Percentiles rank a stretch among this genome's conserved stretches.
phyloP scores from a whole-genome alignment of 2,329 filamentous ascomycete genomes.

The Fusarium verticillioides region DNA sequence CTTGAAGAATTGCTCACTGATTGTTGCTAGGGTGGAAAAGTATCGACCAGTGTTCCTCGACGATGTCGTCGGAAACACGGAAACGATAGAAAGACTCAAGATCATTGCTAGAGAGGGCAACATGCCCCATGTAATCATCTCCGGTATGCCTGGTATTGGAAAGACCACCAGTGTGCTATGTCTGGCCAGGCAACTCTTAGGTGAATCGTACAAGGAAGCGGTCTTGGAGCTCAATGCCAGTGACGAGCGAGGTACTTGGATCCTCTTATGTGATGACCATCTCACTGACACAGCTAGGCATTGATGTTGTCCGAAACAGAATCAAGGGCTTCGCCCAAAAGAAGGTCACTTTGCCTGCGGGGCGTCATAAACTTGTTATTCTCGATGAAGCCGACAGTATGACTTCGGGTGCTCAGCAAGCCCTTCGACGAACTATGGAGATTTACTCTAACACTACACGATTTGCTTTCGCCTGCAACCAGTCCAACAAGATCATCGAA shows the following conservation, averaged over 20 bases:
- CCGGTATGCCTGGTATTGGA: slow-evolving; percentile 98
- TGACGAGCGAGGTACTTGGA: slow-evolving; percentile 80
- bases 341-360: slow-evolving; percentile 92
- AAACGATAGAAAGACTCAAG: slow-evolving; percentile 96
- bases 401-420: slow-evolving; percentile 96
- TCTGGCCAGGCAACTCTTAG: slow-evolving; percentile 89
- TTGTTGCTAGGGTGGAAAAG: slow-evolving; percentile 86
- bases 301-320: slow-evolving; percentile 95
- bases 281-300: slow-evolving; percentile 63
- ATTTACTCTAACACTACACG: slow-evolving; percentile 97
- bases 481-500: slow-evolving; percentile 99
- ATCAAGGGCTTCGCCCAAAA: slow-evolving; percentile 99
- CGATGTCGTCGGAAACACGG: slow-evolving; percentile 96
- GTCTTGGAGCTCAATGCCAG: slow-evolving; percentile 96
- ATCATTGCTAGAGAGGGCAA: slow-evolving; percentile 99
- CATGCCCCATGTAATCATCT: slow-evolving; percentile 99
- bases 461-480: slow-evolving; percentile 98
- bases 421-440: slow-evolving; percentile 95
- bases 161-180: slow-evolving; percentile 97
- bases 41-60: slow-evolving; percentile 95
- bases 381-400: slow-evolving; percentile 98
- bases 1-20: slow-evolving; percentile 34
- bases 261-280: background rate
- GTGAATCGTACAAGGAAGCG: slow-evolving; percentile 95
- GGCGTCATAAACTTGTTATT: slow-evolving; percentile 95